A percentile compares a stretch with the other conserved stretches of the same genome.
Conservation (phyloP, 345 rosid genomes). For the Turnera subulata region DNA sequence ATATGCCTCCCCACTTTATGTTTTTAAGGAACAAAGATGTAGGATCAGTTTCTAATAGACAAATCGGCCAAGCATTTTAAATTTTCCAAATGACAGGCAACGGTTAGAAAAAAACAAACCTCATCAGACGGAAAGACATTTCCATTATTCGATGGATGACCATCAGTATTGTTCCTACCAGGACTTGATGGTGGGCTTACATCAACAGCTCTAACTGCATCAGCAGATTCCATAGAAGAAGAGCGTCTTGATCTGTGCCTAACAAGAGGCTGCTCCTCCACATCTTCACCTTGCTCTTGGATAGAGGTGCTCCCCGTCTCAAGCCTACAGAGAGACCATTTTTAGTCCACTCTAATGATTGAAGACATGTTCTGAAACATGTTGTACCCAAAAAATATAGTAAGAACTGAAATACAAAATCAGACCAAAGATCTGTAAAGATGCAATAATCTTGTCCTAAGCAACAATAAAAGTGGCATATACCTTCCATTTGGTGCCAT, state of each 20-base stretch:
- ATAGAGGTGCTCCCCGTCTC: slow-evolving; percentile 61
- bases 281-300: slow-evolving; percentile 70
- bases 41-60: slow-evolving; percentile 8
- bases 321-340: slow-evolving; percentile 35
- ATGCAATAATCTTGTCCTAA: background rate
- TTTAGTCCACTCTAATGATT: too few species aligned
- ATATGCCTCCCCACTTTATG: slow-evolving; percentile 96
- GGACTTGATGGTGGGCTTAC: slow-evolving; percentile 55
- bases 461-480: background rate
- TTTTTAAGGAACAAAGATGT: slow-evolving; percentile 15
- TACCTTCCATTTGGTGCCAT: slow-evolving; percentile 72
- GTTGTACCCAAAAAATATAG: too few species aligned
- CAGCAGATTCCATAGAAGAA: slow-evolving; percentile 43
- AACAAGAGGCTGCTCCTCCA: slow-evolving; percentile 64
- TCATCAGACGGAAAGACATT: slow-evolving; percentile 68
- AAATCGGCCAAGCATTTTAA: background rate
- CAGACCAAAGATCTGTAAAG: background rate
- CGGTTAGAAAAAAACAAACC: slow-evolving; percentile 24
- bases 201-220: slow-evolving; percentile 38
- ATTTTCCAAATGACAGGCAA: background rate
- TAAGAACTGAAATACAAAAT: background rate
- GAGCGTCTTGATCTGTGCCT: slow-evolving; percentile 60
- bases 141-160: slow-evolving; percentile 42
- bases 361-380: too few species aligned
- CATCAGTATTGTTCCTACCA: slow-evolving; percentile 32